Evolutionary conservation across 345 rosid species (phyloP), one percentile per base, ranked within the genome.

Genomic region (Xanthoceras sorbifolium): DNA sequence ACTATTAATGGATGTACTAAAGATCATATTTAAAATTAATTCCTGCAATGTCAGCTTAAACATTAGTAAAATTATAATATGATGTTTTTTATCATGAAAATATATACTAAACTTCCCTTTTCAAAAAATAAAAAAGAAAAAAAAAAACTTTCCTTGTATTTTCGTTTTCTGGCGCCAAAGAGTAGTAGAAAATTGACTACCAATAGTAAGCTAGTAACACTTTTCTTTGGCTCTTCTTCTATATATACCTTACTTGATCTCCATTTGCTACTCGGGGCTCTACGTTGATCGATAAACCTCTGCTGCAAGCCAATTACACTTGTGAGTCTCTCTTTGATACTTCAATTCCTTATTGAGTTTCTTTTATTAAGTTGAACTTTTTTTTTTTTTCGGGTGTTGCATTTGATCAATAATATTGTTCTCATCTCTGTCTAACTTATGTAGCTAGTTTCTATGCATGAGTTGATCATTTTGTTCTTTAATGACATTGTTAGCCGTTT

Each of bases 141-240:
- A n/a, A n/a, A n/a, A n/a, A n/a, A n/a, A n/a, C n/a, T n/a, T n/a
- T n/a, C n/a, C n/a, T n/a, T n/a, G n/a, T n/a, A n/a, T n/a, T n/a
- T 9, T 1, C 10, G 5, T 11, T 11, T 44, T 0, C 50, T 12
- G 17, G 50, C 50, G 20, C 17, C 52, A 46, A 46, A 15, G 3
- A 12, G 17, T 4, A 12, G 40, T 71, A 22, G 66, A 64, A 1
- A 75, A 57, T 72, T 77, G 82, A 73, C 71, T 3, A 14, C 4
- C 18, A 46, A 14, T 3, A 46, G 18, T 15, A 3, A 46, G 52
- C 18, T 46, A 14, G 52, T 46, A 46, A 14, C 52, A 14, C 52
- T 40, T 28, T 67, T 5, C 46, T 36, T 34, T 18, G 2, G 28
- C 69, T 65, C 17, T 20, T 18, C 17, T 9, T 28, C 0, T 48